Evolutionary conservation across 2,329 filamentous ascomycete species (phyloP), one percentile per base, ranked within the genome.

Genomic region (Lomentospora prolificans): DNA sequence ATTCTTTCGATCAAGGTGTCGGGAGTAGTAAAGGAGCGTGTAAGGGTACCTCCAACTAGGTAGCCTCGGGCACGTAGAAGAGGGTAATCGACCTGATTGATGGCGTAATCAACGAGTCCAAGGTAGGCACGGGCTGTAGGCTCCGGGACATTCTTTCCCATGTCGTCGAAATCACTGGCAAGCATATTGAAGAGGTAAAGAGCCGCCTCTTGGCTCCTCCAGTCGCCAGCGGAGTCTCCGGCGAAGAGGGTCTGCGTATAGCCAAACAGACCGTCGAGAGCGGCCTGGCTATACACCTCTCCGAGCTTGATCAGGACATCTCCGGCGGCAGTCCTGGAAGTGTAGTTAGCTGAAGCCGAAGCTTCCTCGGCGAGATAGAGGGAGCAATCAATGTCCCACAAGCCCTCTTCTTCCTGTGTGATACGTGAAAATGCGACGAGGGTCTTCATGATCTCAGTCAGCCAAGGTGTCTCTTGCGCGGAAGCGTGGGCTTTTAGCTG

Each of bases 351-450:
- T 10, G 90, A 96, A 17, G 96, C 87, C 2, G 90, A 92, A 2
- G 90, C 92, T 72, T 97, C 92, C 70, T 99, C 94, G 1, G 90
- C 92, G 50, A 99, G 78, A 70, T 95, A 99, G 2, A 99, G 80
- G 57, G 95, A 97, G 62, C 95, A 87, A 69, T 99, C 94, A 60
- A 96, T 90, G 63, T 96, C 90, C 94, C 94, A 99, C 8, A 99
- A 73, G 6, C 89, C 90, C 71, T 96, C 90, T 66, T 97, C 94
- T 68, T 99, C 94, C 27, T 83, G 85, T 2, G 88, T 91, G 63
- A 99, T 95, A 61, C 92, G 89, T 10, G 90, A 86, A 70, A 95
- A 97, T 1, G 85, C 83, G 19, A 90, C 84, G 8, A 90, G 82
- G 61, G 96, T 79, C 67, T 87, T 88, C 82, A 96, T 87, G 19